These are phyloP conservation scores for Talaromyces thailandensis DNA, from an alignment of 495 filamentous ascomycete genomes.

Conservation along the genomic window DNA sequence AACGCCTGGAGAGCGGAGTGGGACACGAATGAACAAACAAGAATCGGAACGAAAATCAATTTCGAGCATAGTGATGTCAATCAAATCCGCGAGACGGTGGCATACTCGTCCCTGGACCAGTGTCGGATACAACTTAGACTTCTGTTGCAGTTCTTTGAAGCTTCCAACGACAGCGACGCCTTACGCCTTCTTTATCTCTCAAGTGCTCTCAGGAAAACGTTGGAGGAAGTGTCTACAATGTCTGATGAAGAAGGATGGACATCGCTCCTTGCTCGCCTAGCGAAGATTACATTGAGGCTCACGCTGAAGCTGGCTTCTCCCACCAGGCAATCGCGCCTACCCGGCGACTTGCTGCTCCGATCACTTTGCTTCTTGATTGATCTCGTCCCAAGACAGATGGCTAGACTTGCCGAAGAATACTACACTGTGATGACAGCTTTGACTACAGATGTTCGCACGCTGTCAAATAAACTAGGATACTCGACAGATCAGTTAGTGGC, in stretches of 20 bases:
- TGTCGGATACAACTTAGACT: slow-evolving; percentile 38
- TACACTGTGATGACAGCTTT: slow-evolving; percentile 35
- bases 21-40: slow-evolving; percentile 42
- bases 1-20: slow-evolving; percentile 54
- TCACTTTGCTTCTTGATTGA: slow-evolving; percentile 29
- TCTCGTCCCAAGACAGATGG: slow-evolving; percentile 41
- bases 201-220: slow-evolving; percentile 30
- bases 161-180: slow-evolving; percentile 27
- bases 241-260: slow-evolving; percentile 39
- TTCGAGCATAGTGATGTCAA: background rate
- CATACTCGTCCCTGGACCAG: slow-evolving; percentile 41
- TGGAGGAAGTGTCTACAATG: slow-evolving; percentile 27
- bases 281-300: slow-evolving; percentile 32
- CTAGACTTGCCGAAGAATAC: slow-evolving; percentile 31
- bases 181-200: slow-evolving; percentile 37
- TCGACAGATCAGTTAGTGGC: slow-evolving; percentile 20
- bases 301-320: slow-evolving; percentile 22
- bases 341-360: slow-evolving; percentile 26
- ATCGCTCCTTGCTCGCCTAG: slow-evolving; percentile 35
- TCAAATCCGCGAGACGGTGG: slow-evolving; percentile 6
- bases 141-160: slow-evolving; percentile 40
- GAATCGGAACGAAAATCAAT: slow-evolving; percentile 14
- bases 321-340: slow-evolving; percentile 11
- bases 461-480: slow-evolving; percentile 10
- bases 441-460: slow-evolving; percentile 20